Percentiles rank a stretch among this genome's conserved stretches.
Conservation (phyloP, 75 land plant species). For the Chamaecyparis obtusa region DNA sequence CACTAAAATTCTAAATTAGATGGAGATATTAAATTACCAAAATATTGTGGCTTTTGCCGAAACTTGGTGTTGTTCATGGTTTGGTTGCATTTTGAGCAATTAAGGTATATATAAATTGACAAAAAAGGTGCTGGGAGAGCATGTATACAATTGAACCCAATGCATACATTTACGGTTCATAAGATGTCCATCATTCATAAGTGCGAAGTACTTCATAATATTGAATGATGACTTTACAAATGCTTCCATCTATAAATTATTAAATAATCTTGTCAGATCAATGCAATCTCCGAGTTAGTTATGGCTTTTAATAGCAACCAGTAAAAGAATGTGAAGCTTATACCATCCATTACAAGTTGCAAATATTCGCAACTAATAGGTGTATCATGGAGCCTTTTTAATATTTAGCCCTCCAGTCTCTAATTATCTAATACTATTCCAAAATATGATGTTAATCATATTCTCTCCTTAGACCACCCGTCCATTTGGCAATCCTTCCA, state of each 20-base stretch:
- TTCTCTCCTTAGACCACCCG: neutral
- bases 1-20: neutral
- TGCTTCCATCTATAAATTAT: neutral
- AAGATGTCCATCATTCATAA: neutral
- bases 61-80: neutral
- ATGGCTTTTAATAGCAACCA: neutral
- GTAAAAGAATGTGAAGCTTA: no score
- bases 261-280: neutral
- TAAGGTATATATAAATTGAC: no score
- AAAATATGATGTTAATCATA: neutral
- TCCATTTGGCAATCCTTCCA: neutral
- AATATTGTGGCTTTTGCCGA: no score
- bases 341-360: neutral
- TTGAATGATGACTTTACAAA: neutral
- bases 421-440: neutral
- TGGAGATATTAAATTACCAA: neutral
- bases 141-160: neutral
- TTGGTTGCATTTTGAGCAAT: neutral
- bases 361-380: neutral
- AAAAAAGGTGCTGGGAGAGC: neutral
- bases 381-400: neutral
- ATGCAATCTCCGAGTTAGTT: neutral
- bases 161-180: neutral
- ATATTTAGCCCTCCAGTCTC: neutral
- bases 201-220: neutral